Base-by-base conservation (phyloP, 352 stramenopile species). In the Pythium aquatile region DNA sequence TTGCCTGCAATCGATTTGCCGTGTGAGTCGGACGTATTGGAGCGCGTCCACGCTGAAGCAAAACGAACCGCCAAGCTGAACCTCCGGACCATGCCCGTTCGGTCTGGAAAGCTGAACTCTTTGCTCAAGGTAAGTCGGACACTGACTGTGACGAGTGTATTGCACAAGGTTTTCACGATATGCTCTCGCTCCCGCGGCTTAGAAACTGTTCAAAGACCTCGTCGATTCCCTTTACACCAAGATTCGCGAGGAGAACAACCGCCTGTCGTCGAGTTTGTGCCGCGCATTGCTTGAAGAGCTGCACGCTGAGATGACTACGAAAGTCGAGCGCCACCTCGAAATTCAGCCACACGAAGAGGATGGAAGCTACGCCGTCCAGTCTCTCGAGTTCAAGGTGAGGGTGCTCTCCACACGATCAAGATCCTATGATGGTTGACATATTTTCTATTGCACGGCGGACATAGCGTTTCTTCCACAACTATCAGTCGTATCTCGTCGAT, bases 181-280 rank as follows among this genome's bases (percentile, higher is more conserved):
- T 42, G 35, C 35, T 42, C 6, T 39, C 26, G 26, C 9, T 44
- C 8, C 16, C 20, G 16, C 20, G 3, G 2, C 53, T 17, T 53
- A 93, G 81, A 91, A 90, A 90, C 65, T 94, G 29, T 94, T 92
- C 63, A 80, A 84, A 57, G 79, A 92, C 37, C 72, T 90, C 30
- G 73, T 94, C 20, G 72, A 86, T 32, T 91, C 85, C 5, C 61
- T 89, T 26, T 92, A 82, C 40, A 40, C 70, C 3, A 85, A 79
- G 32, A 86, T 91, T 61, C 69, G 82, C 56, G 81, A 92, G n/a
- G 75, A 91, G 44, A 94, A 92, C 61, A 79, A 90, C 53, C 71
- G 73, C 2, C 61, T 91, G 20, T 94, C 83, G 2, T 82, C 77
- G 0, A 70, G 87, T 6, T 42, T 83, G 29, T 94, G 85, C n/a